Base-by-base conservation (phyloP, 495 filamentous ascomycete species). In the Penicillium antarcticum region DNA sequence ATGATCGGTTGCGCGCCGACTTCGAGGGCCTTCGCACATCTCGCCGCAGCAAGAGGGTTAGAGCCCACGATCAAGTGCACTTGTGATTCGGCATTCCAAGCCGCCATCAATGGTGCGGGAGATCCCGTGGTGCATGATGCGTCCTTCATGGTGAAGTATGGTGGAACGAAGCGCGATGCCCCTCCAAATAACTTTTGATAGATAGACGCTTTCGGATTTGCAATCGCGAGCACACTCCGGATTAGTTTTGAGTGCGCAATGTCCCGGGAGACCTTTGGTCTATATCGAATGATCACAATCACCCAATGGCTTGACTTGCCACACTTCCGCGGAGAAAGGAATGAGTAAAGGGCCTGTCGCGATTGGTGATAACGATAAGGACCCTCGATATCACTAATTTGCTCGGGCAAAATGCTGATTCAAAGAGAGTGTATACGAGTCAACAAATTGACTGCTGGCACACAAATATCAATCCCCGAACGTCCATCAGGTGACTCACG, bases 1-100 rank as follows among this genome's bases (percentile, higher is more conserved):
- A 97, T 69, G 26, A 89, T 85, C 0, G 95, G 89, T 51, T 77
- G 84, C 54, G 95, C 94, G 66, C 92, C 94, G n/a, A 87, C 85
- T 51, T 89, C 83, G 14, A 96, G 63, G 13, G 89, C 94, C 56
- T 87, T 89, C 16, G 81, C 68, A 63, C 88, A 91, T 45, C 94
- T 81, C 12, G 90, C 82, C 36, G 87, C 86, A 26, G 95, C 95
- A 29, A 98, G 77, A 38, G 94, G 84, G 66, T 89, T 92, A 29
- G 87, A 82, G 31, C 95, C 94, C 42, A 97, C 62, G 40, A 98
- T 85, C 34, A 98, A 73, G 67, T 97, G 94, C 42, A 92, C 71
- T 57, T 96, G 91, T 2, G 77, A 80, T 1, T 82, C 79, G 39
- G 79, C 86, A 61, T 96, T 84, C 51, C 85, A 76, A 8, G 91